Base-by-base conservation (phyloP, 805 yeast species). In the Starmerella geochares region DNA sequence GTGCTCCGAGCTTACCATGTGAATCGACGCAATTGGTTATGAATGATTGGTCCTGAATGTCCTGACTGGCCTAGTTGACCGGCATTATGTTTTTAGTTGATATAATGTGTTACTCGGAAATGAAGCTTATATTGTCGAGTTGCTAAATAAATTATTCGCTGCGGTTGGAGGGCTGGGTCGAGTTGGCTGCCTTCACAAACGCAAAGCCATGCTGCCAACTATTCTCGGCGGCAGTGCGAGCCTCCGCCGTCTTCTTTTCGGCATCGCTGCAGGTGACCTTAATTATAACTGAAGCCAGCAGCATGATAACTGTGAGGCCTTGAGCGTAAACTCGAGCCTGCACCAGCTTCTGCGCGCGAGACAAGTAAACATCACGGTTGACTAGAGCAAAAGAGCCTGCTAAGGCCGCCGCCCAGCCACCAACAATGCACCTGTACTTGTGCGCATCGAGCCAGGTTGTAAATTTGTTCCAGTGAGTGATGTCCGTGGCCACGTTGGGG, bases 281-380 rank as follows among this genome's bases (percentile, higher is more conserved):
- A n/a, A 59, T 44, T 16, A 53, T 19, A 20, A 59, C 59, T 6
- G 61, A 49, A 3, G 79, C 84, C 47, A 85, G 67, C 54, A 85
- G 70, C 57, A 86, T 69, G 13, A 75, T 74, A 45, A 86, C 87
- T 0, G 94, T 83, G 48, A 83, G 67, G 55, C 83, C 85, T 66
- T 86, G 94, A 8, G 95, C 94, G 63, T 84, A 85, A 80, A 85
- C 85, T 76, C 94, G 80, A 28, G 94, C 94, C 65, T 83, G 88
- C 24, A 83, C 92, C 40, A 83, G 77, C 65, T 84, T 86, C 69
- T 86, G 95, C 3, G 90, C 67, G 53, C 73, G 73, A 44, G 85
- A 76, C 81, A 86, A 74, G 64, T 79, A 70, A 53, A 78, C 79
- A 62, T 85, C 94, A 57, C 75, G 77, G 69, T 83, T 80, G 41